A percentile compares a stretch with the other conserved stretches of the same genome.
Conservation (phyloP, 2,329 filamentous ascomycete genomes). For the Neonectria coccinea region DNA sequence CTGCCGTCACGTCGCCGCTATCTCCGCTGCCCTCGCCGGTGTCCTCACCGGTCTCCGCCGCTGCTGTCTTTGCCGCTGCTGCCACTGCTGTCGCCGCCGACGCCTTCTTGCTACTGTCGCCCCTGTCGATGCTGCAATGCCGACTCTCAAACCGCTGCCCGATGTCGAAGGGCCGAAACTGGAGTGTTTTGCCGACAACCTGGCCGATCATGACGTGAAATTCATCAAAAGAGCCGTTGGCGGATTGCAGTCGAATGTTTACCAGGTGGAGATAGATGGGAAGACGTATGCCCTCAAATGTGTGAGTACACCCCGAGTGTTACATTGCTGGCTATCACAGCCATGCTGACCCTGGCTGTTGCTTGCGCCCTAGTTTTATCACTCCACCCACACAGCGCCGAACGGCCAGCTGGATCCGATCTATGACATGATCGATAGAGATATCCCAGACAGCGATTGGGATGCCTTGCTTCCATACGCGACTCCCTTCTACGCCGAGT, state of each 20-base stretch:
- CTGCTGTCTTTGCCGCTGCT: too few relatives aligned
- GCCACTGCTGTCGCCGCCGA: too few relatives aligned
- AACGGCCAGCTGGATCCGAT: neutral
- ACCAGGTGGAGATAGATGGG: neutral
- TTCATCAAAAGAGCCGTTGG: neutral
- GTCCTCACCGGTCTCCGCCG: too few relatives aligned
- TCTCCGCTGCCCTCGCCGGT: too few relatives aligned
- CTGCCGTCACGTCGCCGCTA: too few relatives aligned
- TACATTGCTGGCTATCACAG: neutral
- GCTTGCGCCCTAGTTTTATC: neutral
- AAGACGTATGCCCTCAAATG: neutral
- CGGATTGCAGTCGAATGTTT: neutral
- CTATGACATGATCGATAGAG: neutral
- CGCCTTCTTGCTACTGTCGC: too few relatives aligned
- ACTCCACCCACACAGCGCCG: neutral
- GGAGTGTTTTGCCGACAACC: conserved; percentile 18
- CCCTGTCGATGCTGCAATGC: neutral
- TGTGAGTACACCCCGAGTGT: neutral
- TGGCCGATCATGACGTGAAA: neutral
- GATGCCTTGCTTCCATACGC: neutral
- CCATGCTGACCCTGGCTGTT: neutral
- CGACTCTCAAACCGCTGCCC: conserved; percentile 8
- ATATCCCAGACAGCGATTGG: neutral
- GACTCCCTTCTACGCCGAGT: neutral
- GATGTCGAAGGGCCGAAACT: conserved; percentile 29